Evolutionary conservation across 805 yeast genomes (phyloP).

Genomic region (Wilhelminamyces savonicus): DNA sequence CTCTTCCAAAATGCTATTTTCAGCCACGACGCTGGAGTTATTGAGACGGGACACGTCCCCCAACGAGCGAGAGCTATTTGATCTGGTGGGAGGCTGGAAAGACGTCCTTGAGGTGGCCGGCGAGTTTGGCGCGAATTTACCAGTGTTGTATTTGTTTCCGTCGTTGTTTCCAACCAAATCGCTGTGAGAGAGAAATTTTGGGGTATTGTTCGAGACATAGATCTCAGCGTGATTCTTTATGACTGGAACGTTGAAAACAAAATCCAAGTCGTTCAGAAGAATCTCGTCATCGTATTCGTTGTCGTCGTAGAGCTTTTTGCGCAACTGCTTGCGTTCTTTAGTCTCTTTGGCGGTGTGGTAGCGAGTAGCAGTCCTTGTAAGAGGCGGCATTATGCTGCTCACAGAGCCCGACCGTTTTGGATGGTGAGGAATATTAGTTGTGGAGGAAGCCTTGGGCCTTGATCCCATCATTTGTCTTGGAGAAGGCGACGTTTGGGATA

Average conservation of each 20-base stretch:
- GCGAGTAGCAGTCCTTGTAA: slow-evolving; percentile 28
- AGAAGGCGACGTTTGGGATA: not conserved
- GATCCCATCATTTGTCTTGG: slow-evolving; percentile 1
- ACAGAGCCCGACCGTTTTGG: slow-evolving; percentile 3
- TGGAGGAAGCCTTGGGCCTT: slow-evolving; percentile 7
- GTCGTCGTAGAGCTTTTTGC: slow-evolving; percentile 37
- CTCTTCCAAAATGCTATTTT: slow-evolving; percentile 13
- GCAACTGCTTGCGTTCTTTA: slow-evolving; percentile 30
- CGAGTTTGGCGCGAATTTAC: too few relatives aligned
- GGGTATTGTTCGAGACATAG: slow-evolving; percentile 11
- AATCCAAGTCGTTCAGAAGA: slow-evolving; percentile 28
- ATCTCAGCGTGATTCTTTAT: slow-evolving; percentile 30
- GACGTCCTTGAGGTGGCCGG: too few relatives aligned
- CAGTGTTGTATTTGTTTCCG: slow-evolving; percentile 18
- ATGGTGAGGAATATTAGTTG: slow-evolving; percentile 6
- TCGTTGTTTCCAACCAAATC: slow-evolving; percentile 20
- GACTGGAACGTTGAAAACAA: slow-evolving; percentile 40
- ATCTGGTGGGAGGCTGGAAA: too few relatives aligned
- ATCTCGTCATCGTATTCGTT: slow-evolving; percentile 36
- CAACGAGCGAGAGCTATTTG: too few relatives aligned
- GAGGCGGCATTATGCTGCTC: slow-evolving; percentile 10
- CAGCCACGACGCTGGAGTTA: slow-evolving; percentile 1
- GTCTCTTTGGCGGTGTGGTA: slow-evolving; percentile 28
- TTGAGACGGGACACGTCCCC: slow-evolving; percentile 1
- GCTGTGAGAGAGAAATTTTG: slow-evolving; percentile 15